Conservation (phyloP, 176 grass and related monocot genomes). For the Avena insularis region DNA sequence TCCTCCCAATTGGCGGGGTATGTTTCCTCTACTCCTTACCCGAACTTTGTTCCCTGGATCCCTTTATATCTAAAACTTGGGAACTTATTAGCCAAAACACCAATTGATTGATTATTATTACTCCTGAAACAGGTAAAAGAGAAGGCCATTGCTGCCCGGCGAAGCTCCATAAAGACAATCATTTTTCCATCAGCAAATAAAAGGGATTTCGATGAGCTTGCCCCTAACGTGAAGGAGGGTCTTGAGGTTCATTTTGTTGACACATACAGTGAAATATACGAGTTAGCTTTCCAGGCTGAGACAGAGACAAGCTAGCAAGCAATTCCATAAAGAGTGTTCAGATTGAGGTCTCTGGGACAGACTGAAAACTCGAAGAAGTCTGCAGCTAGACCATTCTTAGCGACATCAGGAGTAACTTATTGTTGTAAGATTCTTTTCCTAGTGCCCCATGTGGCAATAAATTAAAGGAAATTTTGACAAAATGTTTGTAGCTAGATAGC, state of each 20-base stretch:
- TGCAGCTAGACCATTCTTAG: constrained; percentile 40
- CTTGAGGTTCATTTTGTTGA: constrained; percentile 92
- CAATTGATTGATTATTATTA: constrained; percentile 5
- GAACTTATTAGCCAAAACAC: not conserved
- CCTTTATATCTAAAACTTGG: not conserved
- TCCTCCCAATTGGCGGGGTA: constrained; percentile 98
- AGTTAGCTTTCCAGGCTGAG: constrained; percentile 63
- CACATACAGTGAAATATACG: constrained; percentile 72
- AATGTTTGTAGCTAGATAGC: constrained; percentile 25
- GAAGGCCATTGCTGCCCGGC: constrained; percentile 92
- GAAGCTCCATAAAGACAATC: constrained; percentile 80
- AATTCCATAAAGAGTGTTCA: not conserved
- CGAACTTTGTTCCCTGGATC: not conserved
- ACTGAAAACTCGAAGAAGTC: not conserved
- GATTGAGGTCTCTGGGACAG: constrained; percentile 9
- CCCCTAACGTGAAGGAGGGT: constrained; percentile 91
- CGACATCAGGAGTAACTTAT: constrained; percentile 22
- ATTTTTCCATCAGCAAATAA: constrained; percentile 91
- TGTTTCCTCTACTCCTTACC: constrained; percentile 36
- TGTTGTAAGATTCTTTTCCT: not conserved
- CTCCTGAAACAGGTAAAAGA: constrained; percentile 87
- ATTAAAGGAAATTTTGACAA: constrained; percentile 28
- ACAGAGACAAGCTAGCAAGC: constrained; percentile 55
- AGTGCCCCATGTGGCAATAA: not conserved
- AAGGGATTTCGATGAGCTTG: constrained; percentile 91